Base-by-base conservation (phyloP, 1,284 basidiomycete species). In the Ceratobasidium sp. region DNA sequence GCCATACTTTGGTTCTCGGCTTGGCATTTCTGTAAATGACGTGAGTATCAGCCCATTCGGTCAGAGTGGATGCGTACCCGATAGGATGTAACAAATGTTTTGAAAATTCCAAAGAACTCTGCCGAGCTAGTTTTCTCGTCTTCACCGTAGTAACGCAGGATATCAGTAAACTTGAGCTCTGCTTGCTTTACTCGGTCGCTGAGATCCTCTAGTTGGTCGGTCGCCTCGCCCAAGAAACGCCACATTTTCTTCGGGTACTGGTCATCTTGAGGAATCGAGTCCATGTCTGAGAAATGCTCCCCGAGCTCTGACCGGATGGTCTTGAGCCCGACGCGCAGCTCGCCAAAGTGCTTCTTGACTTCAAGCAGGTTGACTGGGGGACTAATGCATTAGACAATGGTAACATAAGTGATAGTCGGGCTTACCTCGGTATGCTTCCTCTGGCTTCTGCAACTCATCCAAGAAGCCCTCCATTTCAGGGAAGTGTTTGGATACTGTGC, bases 31-130 rank as follows among this genome's bases (percentile, higher is more conserved):
- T 96, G 78, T n/a, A 74, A 8, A 53, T 16, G 65, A 13, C 24
- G 41, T 62, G 49, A 51, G 68, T 59, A 27, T 37, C n/a, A 74
- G 69, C 31, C 13, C 19, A 48, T 37, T 48, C 58, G 22, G 76
- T 37, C 9, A 74, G 64, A 27, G 53, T 62, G 59, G 2, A 31
- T 31, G 80, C 86, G 76, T 77, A 94, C 94, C 87, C 88, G 92
- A 83, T 96, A 98, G 0, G 95, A 96, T 0, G 92, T 95, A 29
- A 95, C 88, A 79, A 98, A 98, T 1, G 93, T 96, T 83, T 96
- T 95, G 88, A 98, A 97, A 79, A 96, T 91, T 19, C 90, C 94
- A 83, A 95, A 98, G 83, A 98, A 98, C 79, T 97, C 95, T 7
- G 90, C 86, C 0, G 92, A 94, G 31, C 88, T 84, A 76, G 85